These are phyloP conservation scores for Cyclocybe aegerita DNA, from an alignment of 768 basidiomycete genomes.

Conservation along the genomic window DNA sequence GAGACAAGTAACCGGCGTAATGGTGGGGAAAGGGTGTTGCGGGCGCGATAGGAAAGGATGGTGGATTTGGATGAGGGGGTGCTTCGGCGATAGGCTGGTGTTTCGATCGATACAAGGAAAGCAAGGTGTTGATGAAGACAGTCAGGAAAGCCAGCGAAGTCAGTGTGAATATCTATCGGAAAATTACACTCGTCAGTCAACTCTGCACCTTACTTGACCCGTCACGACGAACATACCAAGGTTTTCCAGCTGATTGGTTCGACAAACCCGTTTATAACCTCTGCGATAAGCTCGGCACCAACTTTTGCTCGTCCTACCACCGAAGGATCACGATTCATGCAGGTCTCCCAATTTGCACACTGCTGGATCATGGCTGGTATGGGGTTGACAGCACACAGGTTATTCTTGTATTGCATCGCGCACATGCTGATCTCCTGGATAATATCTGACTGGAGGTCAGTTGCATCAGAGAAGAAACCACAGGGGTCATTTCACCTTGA, in stretches of 20 bases:
- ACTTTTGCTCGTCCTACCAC: constrained; percentile 87
- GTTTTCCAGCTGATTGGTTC: constrained; percentile 99
- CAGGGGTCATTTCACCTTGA: constrained; percentile 55
- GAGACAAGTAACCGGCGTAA: constrained; percentile 49
- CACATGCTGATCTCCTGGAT: constrained; percentile 92
- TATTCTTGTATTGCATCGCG: constrained; percentile 75
- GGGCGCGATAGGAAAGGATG: constrained; percentile 40
- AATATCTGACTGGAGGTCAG: constrained; percentile 54
- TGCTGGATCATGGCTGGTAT: constrained; percentile 87
- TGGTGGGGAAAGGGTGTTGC: constrained; percentile 42
- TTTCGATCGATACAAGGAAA: constrained; percentile 74
- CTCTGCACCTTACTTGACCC: constrained; percentile 4
- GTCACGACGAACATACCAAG: constrained; percentile 53
- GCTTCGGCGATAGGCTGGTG: constrained; percentile 44
- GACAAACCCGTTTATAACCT: constrained; percentile 94
- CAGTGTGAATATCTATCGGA: constrained; percentile 63
- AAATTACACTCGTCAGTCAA: constrained; percentile 11
- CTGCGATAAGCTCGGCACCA: constrained; percentile 92
- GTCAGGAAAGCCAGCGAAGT: constrained; percentile 77
- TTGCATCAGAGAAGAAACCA: neutral
- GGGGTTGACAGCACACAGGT: constrained; percentile 72
- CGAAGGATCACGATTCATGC: constrained; percentile 93
- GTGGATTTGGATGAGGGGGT: constrained; percentile 29
- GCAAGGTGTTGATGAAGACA: constrained; percentile 76
- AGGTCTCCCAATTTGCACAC: constrained; percentile 89